These are phyloP conservation scores for Hydnomerulius pinastri DNA, from an alignment of 768 basidiomycete species.

Conservation along the genomic window DNA sequence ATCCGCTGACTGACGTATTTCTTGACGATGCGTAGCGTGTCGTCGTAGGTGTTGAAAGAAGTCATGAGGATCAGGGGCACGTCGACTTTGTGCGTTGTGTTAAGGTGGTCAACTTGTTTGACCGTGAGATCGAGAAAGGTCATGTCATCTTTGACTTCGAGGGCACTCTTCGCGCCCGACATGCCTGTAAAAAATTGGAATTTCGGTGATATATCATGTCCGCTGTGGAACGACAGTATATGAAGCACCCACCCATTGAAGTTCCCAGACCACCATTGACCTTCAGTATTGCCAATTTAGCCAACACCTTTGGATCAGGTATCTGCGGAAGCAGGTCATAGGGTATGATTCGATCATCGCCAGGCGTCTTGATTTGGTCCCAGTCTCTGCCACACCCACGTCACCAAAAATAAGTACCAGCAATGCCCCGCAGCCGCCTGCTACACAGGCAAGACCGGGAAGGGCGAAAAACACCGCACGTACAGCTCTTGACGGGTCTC, in stretches of 20 bases:
- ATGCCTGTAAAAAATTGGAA: slow-evolving; percentile 54
- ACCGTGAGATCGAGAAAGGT: slow-evolving; percentile 95
- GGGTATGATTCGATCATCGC: slow-evolving; percentile 81
- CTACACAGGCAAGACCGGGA: slow-evolving; percentile 8
- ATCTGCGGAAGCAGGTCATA: slow-evolving; percentile 71
- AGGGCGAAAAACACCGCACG: slow-evolving; percentile 27
- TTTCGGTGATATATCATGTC: slow-evolving; percentile 1
- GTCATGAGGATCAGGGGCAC: slow-evolving; percentile 99
- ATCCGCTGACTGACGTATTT: slow-evolving; percentile 96
- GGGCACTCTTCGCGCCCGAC: slow-evolving; percentile 88
- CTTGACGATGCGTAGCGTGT: slow-evolving; percentile 94
- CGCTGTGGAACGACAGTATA: neutral
- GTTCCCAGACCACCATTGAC: slow-evolving; percentile 93
- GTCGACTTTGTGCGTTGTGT: slow-evolving; percentile 80
- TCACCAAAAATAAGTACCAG: slow-evolving; percentile 10
- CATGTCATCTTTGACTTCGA: slow-evolving; percentile 97
- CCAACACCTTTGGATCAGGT: slow-evolving; percentile 64
- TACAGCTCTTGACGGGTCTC: slow-evolving; percentile 88
- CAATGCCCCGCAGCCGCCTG: too few relatives aligned
- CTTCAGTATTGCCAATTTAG: slow-evolving; percentile 94
- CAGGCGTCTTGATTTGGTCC: slow-evolving; percentile 88
- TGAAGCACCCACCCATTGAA: slow-evolving; percentile 68
- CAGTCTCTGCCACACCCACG: slow-evolving; percentile 59
- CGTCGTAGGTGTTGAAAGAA: slow-evolving; percentile 97
- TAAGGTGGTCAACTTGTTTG: slow-evolving; percentile 94